These are phyloP conservation scores for Fusarium metavorans DNA, from an alignment of 2,329 filamentous ascomycete genomes.

Conservation along the genomic window DNA sequence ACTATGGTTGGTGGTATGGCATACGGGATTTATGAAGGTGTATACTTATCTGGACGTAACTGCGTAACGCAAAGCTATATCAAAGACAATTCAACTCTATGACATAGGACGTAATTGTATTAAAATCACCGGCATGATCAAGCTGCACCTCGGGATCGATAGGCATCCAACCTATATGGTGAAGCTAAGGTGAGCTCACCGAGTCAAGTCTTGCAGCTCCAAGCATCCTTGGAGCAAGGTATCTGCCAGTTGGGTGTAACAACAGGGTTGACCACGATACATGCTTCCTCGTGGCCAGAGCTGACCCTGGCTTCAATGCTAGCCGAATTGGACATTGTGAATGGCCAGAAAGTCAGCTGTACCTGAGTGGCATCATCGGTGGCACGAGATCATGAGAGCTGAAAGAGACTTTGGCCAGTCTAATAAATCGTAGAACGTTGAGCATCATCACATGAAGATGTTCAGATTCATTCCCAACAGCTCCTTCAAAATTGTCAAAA, in stretches of 20 bases:
- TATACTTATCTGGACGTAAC: neutral
- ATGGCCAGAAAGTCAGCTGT: neutral
- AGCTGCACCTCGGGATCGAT: neutral
- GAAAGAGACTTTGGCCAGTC: neutral
- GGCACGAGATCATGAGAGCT: slow-evolving; percentile 1
- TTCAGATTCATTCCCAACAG: neutral
- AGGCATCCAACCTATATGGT: neutral
- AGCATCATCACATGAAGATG: neutral
- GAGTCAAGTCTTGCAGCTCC: neutral
- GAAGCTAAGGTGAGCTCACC: neutral
- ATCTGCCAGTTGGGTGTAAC: neutral
- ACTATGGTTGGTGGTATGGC: neutral
- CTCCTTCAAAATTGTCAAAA: neutral
- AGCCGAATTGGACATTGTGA: neutral
- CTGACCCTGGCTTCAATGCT: neutral
- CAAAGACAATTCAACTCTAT: neutral
- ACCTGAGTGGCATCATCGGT: neutral
- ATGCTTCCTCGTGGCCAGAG: neutral
- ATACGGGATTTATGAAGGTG: neutral
- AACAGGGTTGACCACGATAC: neutral
- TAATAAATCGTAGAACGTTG: neutral
- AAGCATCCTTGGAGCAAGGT: neutral
- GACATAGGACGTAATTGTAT: neutral
- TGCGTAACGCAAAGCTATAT: neutral
- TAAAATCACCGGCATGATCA: neutral